These are phyloP conservation scores for Vitis hybrid DNA, from an alignment of 177 flowering plant species.

Conservation along the genomic window DNA sequence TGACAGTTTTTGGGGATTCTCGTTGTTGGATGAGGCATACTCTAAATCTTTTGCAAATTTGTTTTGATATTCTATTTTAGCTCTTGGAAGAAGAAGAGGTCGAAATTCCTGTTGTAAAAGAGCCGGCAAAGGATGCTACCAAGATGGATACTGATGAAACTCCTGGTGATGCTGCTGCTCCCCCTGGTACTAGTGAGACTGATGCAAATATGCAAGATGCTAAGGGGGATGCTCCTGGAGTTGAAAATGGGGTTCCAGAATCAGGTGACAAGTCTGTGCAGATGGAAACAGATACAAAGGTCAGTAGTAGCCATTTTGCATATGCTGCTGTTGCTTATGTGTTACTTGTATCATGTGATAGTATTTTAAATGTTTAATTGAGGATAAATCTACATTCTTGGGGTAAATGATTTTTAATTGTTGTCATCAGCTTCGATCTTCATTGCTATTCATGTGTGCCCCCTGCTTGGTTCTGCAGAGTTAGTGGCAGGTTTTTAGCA, in stretches of 20 bases:
- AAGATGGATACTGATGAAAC: constrained; percentile 85
- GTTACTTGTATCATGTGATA: too few relatives aligned
- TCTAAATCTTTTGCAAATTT: background rate
- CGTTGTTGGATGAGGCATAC: background rate
- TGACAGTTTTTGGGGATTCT: background rate
- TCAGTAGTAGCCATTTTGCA: constrained; percentile 12
- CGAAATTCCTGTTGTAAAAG: constrained; percentile 74
- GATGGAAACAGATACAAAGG: constrained; percentile 91
- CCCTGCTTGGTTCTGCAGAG: too few relatives aligned
- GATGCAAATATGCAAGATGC: constrained; percentile 84
- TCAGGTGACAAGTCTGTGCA: constrained; percentile 72
- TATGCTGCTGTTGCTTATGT: too few relatives aligned
- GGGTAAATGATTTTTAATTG: too few relatives aligned
- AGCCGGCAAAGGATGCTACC: constrained; percentile 48
- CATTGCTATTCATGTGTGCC: too few relatives aligned
- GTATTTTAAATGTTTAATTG: too few relatives aligned
- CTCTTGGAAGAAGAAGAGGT: constrained; percentile 87
- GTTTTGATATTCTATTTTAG: constrained; percentile 29
- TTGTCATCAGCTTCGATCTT: too few relatives aligned
- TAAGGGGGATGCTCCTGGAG: constrained; percentile 47
- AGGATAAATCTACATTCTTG: too few relatives aligned
- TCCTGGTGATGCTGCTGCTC: constrained; percentile 33
- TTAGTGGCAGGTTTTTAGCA: too few relatives aligned
- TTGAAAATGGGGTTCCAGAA: constrained; percentile 72
- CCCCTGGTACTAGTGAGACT: constrained; percentile 42